Conservation (phyloP, 495 filamentous ascomycete genomes). For the Recurvomyces mirabilis region DNA sequence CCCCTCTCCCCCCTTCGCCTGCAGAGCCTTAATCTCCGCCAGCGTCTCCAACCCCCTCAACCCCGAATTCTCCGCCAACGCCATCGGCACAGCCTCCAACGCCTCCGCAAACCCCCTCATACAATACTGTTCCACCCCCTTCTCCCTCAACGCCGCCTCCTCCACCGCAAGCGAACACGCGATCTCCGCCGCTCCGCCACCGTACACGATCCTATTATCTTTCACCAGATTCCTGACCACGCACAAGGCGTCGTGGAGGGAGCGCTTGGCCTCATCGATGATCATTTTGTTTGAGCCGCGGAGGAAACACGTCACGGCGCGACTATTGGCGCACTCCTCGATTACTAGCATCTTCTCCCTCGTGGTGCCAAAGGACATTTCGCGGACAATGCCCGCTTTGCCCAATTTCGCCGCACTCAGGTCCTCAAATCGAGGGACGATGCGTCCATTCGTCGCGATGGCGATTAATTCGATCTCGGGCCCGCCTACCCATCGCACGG, state of each 20-base stretch:
- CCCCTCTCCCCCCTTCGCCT: constrained; percentile 66
- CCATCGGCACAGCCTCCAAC: constrained; percentile 89
- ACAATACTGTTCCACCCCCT: constrained; percentile 92
- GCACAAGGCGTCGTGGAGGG: constrained; percentile 92
- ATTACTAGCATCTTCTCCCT: constrained; percentile 99
- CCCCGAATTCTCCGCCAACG: constrained; percentile 92
- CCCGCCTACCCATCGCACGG: constrained; percentile 95
- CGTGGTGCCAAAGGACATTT: constrained; percentile 94
- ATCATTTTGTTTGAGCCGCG: constrained; percentile 99
- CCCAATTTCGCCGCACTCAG: constrained; percentile 83
- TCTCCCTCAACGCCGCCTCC: constrained; percentile 71
- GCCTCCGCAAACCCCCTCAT: constrained; percentile 98
- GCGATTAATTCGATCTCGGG: constrained; percentile 98
- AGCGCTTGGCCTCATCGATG: constrained; percentile 97
- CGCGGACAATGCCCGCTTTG: constrained; percentile 75
- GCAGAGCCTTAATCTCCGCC: constrained; percentile 86
- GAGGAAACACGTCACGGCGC: constrained; percentile 91
- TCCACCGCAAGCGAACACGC: constrained; percentile 94
- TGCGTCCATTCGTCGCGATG: constrained; percentile 94
- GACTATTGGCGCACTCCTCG: constrained; percentile 95
- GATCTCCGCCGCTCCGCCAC: constrained; percentile 93
- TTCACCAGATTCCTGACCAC: constrained; percentile 92
- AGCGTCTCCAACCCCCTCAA: constrained; percentile 91
- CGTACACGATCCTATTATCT: constrained; percentile 98
- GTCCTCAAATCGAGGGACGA: constrained; percentile 96